A percentile compares a stretch with the other conserved stretches of the same genome.
Conservation (phyloP, 2,329 filamentous ascomycete genomes). For the Kalaharituber pfeilii region DNA sequence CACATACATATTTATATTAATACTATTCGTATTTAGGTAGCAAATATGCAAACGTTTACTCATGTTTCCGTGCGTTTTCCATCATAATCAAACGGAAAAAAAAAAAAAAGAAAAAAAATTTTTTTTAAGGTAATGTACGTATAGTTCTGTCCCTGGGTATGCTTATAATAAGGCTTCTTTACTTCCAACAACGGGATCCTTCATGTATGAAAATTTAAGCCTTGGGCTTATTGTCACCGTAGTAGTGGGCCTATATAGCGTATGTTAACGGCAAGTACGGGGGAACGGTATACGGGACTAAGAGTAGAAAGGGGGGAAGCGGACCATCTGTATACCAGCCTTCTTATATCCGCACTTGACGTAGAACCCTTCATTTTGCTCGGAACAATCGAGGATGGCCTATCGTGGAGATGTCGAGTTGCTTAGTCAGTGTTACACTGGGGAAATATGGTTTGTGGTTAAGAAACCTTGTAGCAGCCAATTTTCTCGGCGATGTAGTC, state of each 20-base stretch:
- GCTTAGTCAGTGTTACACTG: background rate
- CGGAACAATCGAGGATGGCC: slow-evolving; percentile 87
- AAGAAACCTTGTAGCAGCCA: slow-evolving; percentile 78
- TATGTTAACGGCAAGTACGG: background rate
- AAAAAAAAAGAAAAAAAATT: no score
- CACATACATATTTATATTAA: no score
- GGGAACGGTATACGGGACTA: background rate
- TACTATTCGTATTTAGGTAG: no score
- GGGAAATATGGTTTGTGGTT: no score
- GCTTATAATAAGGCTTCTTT: no score
- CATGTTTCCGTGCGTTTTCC: no score
- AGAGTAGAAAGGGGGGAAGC: slow-evolving; percentile 48
- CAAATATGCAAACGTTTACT: no score
- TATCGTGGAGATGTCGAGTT: slow-evolving; percentile 30
- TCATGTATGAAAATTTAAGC: no score
- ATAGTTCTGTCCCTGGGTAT: no score
- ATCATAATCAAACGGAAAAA: no score
- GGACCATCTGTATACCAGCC: slow-evolving; percentile 88
- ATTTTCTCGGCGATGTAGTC: slow-evolving; percentile 74
- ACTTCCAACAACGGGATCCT: no score
- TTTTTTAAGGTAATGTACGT: no score
- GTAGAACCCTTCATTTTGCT: slow-evolving; percentile 94
- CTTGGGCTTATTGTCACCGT: slow-evolving; percentile 2
- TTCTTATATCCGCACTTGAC: slow-evolving; percentile 91
- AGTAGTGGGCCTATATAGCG: slow-evolving; percentile 2